A percentile compares a stretch with the other conserved stretches of the same genome.
Evolutionary conservation across 176 grass and related monocot genomes (phyloP).

Genomic region (Poa pratensis): DNA sequence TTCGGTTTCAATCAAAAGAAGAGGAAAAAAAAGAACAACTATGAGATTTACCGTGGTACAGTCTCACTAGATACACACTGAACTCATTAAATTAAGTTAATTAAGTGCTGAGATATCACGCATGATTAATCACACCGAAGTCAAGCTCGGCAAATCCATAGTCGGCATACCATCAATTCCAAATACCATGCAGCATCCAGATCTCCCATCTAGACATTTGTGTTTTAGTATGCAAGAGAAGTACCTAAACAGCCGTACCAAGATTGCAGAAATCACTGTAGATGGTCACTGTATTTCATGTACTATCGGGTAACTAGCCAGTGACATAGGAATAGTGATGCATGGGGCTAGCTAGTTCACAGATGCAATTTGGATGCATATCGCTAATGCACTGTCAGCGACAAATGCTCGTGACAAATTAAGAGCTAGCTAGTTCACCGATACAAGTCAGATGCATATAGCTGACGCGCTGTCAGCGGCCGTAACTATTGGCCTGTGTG

Average conservation of each 20-base stretch:
- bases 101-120: no score
- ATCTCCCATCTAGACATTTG: neutral
- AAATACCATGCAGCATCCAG: neutral
- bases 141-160: neutral
- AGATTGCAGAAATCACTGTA: neutral
- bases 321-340: neutral
- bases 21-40: no score
- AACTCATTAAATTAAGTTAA: neutral
- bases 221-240: neutral
- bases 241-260: neutral
- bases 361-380: neutral
- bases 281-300: slow-evolving; percentile 47
- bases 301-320: neutral
- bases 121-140: neutral
- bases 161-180: neutral
- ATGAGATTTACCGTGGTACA: neutral
- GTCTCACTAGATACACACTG: neutral
- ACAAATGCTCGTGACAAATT: neutral
- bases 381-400: neutral
- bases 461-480: no score
- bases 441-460: no score
- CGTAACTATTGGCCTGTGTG: neutral
- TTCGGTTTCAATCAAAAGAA: neutral
- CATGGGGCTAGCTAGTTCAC: neutral
- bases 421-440: neutral